Percentiles rank a stretch among this genome's conserved stretches.
Evolutionary conservation across 2,329 filamentous ascomycete genomes (phyloP).

Genomic region (Coniella vitis): DNA sequence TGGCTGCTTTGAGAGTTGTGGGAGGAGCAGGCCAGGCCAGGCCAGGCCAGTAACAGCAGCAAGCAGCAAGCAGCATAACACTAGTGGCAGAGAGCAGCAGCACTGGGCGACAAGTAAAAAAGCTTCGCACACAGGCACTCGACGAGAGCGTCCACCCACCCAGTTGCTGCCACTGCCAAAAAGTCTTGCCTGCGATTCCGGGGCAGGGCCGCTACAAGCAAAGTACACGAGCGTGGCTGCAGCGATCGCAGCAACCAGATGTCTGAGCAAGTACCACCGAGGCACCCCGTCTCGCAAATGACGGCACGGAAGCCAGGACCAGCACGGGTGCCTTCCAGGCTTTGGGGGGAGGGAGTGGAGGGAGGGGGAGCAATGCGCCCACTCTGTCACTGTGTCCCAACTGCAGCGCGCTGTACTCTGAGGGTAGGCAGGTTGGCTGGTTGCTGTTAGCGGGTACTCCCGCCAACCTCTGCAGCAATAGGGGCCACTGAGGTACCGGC

Average conservation of each 20-base stretch:
- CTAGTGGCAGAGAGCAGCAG: no score
- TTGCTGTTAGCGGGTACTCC: conserved; percentile 7
- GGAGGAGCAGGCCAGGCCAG: neutral
- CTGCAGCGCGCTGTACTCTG: neutral
- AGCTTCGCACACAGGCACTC: no score
- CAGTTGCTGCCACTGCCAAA: neutral
- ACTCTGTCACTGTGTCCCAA: neutral
- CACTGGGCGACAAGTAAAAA: no score
- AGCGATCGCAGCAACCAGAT: neutral
- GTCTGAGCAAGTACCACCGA: conserved; percentile 10
- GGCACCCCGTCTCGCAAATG: conserved; percentile 9
- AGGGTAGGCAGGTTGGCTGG: neutral
- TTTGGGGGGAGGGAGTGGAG: neutral
- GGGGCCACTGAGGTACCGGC: neutral
- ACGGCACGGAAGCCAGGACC: conserved; percentile 1
- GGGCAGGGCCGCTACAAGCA: conserved; percentile 6
- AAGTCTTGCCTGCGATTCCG: neutral
- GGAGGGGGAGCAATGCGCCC: neutral
- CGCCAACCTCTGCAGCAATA: conserved; percentile 3
- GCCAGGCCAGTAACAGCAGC: neutral
- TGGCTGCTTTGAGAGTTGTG: no score
- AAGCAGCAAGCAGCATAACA: neutral
- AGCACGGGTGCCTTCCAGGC: neutral
- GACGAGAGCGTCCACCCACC: no score
- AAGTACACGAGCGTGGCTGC: neutral